A percentile compares a stretch with the other conserved stretches of the same genome.
These are phyloP conservation scores for Pyrrhoderma noxium DNA, from an alignment of 1,284 basidiomycete species.

Conservation along the genomic window DNA sequence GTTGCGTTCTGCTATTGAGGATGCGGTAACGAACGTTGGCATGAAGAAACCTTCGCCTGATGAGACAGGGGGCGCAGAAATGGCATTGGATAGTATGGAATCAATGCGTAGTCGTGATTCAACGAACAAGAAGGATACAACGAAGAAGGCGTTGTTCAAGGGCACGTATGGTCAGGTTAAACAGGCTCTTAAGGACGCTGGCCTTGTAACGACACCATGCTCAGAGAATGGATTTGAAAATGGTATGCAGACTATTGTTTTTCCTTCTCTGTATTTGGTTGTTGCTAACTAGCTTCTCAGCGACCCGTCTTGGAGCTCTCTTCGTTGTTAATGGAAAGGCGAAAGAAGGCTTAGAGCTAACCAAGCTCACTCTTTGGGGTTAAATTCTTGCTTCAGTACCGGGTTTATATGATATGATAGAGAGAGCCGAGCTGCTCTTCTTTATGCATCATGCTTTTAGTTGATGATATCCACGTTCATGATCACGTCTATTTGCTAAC, in stretches of 20 bases:
- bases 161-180: constrained; percentile 46
- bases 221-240: constrained; percentile 30
- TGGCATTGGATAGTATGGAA: constrained; percentile 21
- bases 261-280: neutral
- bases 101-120: constrained; percentile 7
- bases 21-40: constrained; percentile 40
- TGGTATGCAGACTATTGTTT: constrained; percentile 29
- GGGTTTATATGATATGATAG: too few relatives aligned
- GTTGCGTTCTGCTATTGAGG: constrained; percentile 36
- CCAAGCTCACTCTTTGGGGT: constrained; percentile 41
- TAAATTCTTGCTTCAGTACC: constrained; percentile 20
- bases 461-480: neutral
- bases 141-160: constrained; percentile 33
- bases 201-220: constrained; percentile 35
- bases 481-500: neutral
- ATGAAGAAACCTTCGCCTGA: constrained; percentile 34
- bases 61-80: constrained; percentile 18
- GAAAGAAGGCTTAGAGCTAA: constrained; percentile 30
- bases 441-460: too few relatives aligned
- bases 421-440: too few relatives aligned
- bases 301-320: constrained; percentile 38
- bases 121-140: constrained; percentile 16
- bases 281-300: constrained; percentile 24
- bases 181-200: constrained; percentile 35
- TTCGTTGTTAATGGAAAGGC: constrained; percentile 34